Base-by-base conservation (phyloP, 129 eudicot species). In the Centrapalus pauciflorus region DNA sequence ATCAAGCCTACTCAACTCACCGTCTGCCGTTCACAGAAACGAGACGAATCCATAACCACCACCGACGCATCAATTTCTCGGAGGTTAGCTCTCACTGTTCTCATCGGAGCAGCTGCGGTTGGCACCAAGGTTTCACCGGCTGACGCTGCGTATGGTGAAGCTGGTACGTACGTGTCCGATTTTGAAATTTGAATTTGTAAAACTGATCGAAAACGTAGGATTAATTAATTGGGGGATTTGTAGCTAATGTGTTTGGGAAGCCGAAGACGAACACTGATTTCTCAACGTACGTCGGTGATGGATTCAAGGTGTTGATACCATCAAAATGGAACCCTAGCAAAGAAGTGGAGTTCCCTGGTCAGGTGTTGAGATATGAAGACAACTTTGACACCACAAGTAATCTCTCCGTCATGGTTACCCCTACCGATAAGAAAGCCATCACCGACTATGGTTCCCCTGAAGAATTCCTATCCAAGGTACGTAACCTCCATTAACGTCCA, bases 271-370 rank as follows among this genome's bases (percentile, higher is more conserved):
- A 82, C 89, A 94, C 99, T 1, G 99, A 94, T 14, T 94, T 94
- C 80, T 12, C 75, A 40, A 71, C 79, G 0, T 87, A 86, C 68
- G 61, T 14, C 9, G 99, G 97, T 5, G 76, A 82, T 0, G 97
- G 96, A 73, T 94, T 94, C 88, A 86, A 84, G 85, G 7, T 94
- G 60, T 60, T 63, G 10, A 55, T 94, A 25, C 99, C 99, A 0
- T 62, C 99, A 27, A 94, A 94, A 74, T 94, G 99, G 99, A 94
- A 89, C 83, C 94, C 97, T 4, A 94, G 97, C 94, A 83, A 74
- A n/a, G 99, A 94, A 67, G 81, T 82, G 10, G 99, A 94, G 83
- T 94, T 70, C 87, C 99, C 99, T 2, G 99, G 99, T 45, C 97
- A 89, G 61, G 92, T 94, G 64, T 80, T 94, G 37, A 79, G 96